Evolutionary conservation across 495 filamentous ascomycete genomes (phyloP), one percentile per base, ranked within the genome.

Genomic region (Neurospora sp.): DNA sequence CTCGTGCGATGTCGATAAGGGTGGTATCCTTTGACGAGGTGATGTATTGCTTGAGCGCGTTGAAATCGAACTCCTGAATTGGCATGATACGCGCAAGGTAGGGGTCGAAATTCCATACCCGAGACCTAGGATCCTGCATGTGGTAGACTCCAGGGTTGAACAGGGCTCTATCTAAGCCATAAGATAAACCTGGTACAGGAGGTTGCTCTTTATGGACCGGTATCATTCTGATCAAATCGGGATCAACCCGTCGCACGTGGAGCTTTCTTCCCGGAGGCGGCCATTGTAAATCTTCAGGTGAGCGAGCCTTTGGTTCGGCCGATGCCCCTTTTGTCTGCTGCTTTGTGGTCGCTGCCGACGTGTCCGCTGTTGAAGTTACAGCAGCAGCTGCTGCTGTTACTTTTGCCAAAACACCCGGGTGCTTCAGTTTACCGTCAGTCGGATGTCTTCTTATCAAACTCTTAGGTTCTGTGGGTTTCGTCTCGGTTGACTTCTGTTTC

Each of bases 121-220:
- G 87, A 42, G 96, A 94, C 70, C 93, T 87, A 31, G 92, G 91
- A 78, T 98, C 96, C 77, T 95, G 94, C 39, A 99, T 88, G 40
- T 92, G 89, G 78, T 97, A 97, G 39, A 97, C 91, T 22, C 96
- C 95, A 4, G 94, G 93, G 80, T 98, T 99, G 86, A 99, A 99
- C 5, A 99, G 83, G 42, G 96, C 96, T 47, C 96, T 87, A 69
- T 98, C 93, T 2, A 99, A 86, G 12, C 90, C 93, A 79, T 96
- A 92, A 2, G 90, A 86, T 9, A 98, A 83, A 3, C 78, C 77
- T 4, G 96, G 93, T 12, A 97, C 91, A 16, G 86, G 84, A 14
- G 88, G 81, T 40, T 86, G 87, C 12, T 83, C 76, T 39, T 86
- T 79, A 37, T 88, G 80, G 59, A 96, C 72, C 16, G 85, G 81